phyloP scores from a whole-genome alignment of 192 early-diverging fungal genomes.

The Obelidium mucronatum region DNA sequence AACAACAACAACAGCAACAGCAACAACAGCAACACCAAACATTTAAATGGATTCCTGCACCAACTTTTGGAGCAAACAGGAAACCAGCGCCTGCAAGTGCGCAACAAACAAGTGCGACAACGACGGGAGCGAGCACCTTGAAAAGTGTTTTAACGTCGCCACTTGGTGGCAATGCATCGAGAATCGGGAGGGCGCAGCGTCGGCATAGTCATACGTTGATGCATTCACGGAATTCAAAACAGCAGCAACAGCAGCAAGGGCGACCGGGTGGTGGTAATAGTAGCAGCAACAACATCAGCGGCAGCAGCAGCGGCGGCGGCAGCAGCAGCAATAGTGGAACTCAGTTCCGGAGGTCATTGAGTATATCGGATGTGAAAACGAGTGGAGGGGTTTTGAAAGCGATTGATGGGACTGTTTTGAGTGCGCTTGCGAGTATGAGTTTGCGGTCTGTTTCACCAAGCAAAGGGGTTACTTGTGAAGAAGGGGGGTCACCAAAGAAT shows the following conservation, averaged over 20 bases:
- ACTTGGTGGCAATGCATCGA: neutral
- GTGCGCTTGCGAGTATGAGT: neutral
- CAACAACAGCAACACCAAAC: neutral
- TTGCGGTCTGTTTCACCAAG: neutral
- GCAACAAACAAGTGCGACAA: too few species aligned
- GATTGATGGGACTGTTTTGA: neutral
- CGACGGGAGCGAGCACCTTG: neutral
- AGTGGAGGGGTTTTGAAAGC: neutral
- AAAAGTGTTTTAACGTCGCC: neutral
- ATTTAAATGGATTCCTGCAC: slow-evolving; percentile 8
- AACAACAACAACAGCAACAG: too few species aligned
- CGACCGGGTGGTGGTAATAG: too few species aligned
- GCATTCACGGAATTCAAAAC: too few species aligned
- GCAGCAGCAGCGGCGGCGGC: too few species aligned
- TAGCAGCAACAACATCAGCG: too few species aligned
- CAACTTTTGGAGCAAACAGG: too few species aligned
- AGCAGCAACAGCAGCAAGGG: too few species aligned
- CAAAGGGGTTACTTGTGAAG: too few species aligned
- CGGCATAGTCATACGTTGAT: neutral
- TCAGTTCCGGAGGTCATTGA: neutral
- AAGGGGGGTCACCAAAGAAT: too few species aligned
- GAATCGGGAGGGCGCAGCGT: neutral
- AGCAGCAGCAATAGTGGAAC: neutral
- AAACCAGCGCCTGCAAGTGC: too few species aligned
- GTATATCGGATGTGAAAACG: slow-evolving; percentile 8